Conservation (phyloP, 495 filamentous ascomycete species). For the Letharia columbiana region DNA sequence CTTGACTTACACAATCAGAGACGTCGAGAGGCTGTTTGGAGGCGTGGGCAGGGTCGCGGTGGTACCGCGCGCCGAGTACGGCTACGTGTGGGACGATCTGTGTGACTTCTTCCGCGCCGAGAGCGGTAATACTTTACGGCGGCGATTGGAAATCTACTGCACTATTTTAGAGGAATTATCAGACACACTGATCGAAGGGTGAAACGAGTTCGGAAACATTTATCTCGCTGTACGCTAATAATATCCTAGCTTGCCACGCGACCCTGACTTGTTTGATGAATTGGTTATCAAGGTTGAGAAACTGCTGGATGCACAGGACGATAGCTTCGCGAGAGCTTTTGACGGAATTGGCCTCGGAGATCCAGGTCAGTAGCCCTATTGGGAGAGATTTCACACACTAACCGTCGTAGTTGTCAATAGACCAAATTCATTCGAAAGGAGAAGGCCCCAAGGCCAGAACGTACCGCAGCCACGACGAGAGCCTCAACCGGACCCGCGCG, state of each 20-base stretch:
- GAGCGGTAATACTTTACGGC: slow-evolving; percentile 39
- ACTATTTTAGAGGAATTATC: slow-evolving; percentile 12
- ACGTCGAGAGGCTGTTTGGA: slow-evolving; percentile 44
- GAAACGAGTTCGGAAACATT: background rate
- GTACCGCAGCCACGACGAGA: slow-evolving; percentile 1
- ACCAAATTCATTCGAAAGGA: slow-evolving; percentile 20
- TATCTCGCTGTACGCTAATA: background rate
- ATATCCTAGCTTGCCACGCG: slow-evolving; percentile 2
- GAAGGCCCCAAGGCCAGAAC: background rate
- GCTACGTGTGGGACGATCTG: slow-evolving; percentile 46
- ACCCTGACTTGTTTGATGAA: slow-evolving; percentile 15
- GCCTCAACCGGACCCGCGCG: background rate
- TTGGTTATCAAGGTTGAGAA: background rate
- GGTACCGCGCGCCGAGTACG: slow-evolving; percentile 35
- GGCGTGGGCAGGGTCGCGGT: slow-evolving; percentile 32
- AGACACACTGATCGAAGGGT: slow-evolving; percentile 39
- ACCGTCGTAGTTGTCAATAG: slow-evolving; percentile 4
- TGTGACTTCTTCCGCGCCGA: slow-evolving; percentile 42
- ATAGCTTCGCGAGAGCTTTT: background rate
- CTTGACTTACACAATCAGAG: slow-evolving; percentile 45
- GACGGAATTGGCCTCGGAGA: background rate
- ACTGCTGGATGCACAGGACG: slow-evolving; percentile 10
- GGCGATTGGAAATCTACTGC: slow-evolving; percentile 48
- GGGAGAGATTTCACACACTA: background rate
- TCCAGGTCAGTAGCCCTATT: background rate